Conservation (phyloP, 805 yeast genomes). For the Komagataella pastoris region DNA sequence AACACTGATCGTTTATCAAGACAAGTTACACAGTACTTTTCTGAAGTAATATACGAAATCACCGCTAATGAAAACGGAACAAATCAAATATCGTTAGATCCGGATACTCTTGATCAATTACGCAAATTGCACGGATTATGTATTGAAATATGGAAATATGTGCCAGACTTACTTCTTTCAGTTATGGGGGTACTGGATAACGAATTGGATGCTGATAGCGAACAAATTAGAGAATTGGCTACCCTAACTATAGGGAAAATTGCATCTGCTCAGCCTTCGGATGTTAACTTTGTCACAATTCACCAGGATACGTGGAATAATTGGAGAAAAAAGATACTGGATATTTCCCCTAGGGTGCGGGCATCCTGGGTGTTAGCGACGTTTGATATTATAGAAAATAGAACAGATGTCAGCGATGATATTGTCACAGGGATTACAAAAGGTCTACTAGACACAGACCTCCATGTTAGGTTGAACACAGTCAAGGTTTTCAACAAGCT, state of each 20-base stretch:
- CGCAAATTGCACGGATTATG: conserved; percentile 50
- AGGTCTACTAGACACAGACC: conserved; percentile 65
- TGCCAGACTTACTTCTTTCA: conserved; percentile 62
- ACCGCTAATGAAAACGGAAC: conserved; percentile 10
- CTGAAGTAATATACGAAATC: conserved; percentile 52
- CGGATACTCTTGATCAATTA: conserved; percentile 22
- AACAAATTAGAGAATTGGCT: conserved; percentile 48
- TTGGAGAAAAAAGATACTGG: conserved; percentile 71
- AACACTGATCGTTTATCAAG: conserved; percentile 67
- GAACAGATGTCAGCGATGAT: conserved; percentile 35
- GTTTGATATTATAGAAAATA: conserved; percentile 28
- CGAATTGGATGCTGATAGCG: conserved; percentile 63
- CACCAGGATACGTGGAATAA: conserved; percentile 49
- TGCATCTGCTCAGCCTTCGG: conserved; percentile 31
- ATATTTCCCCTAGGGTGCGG: conserved; percentile 51
- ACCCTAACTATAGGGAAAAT: conserved; percentile 64
- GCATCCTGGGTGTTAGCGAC: conserved; percentile 55
- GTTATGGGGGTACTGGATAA: conserved; percentile 72
- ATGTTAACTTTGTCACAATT: conserved; percentile 40
- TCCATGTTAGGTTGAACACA: conserved; percentile 52
- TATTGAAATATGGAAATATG: conserved; percentile 60
- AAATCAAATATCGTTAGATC: conserved; percentile 6
- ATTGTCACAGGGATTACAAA: conserved; percentile 46
- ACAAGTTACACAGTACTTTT: conserved; percentile 63
- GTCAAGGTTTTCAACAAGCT: conserved; percentile 36